Base-by-base conservation (phyloP, 2,329 filamentous ascomycete genomes). In the Xylaria polymorpha region DNA sequence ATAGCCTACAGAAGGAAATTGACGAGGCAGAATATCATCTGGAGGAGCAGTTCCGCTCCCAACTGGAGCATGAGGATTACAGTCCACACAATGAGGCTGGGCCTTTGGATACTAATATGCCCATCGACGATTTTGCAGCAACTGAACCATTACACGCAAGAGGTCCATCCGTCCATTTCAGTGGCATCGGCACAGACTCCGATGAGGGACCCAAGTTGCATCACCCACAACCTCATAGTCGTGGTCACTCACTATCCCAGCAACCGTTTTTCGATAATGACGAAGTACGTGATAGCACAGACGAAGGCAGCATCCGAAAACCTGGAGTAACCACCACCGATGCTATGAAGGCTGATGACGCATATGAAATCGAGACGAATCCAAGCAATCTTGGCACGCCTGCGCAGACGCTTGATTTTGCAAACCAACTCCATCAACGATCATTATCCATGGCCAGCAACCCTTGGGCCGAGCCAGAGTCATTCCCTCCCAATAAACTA, bases 1-100 rank as follows among this genome's bases (percentile, higher is more conserved):
- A 90, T 71, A 93, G 89, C 55, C 85, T 97, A 29, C 94, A 97
- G 78, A 91, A 91, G 70, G 94, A 96, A 73, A 91, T 97, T 65
- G 91, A 96, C 59, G 92, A 94, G 76, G 91, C 92, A 4, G 93
- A 97, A 75, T 95, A 96, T 76, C 93, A 95, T 74, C 81, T 96
- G 70, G 92, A 94, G 77, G 90, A 94, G 77, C 90, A 93, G 69
- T 89, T 94, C 70, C 90, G 93, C 61, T 90, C 91, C 63, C 91
- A 95, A 75, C 84, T 95, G 58, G 91, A 94, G 68, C 91, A 94
- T 73, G 91, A 92, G 64, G 92, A 93, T 73, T 91, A 93, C 76
- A 92, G 89, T 74, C 91, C 90, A 1, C 89, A 90, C 59, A 83
- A 86, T 48, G 81, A 83, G 57, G 78, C 79, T 39, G 80, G 79